phyloP scores from a whole-genome alignment of 2,329 filamentous ascomycete genomes.

The Aspergillus vadensis region DNA sequence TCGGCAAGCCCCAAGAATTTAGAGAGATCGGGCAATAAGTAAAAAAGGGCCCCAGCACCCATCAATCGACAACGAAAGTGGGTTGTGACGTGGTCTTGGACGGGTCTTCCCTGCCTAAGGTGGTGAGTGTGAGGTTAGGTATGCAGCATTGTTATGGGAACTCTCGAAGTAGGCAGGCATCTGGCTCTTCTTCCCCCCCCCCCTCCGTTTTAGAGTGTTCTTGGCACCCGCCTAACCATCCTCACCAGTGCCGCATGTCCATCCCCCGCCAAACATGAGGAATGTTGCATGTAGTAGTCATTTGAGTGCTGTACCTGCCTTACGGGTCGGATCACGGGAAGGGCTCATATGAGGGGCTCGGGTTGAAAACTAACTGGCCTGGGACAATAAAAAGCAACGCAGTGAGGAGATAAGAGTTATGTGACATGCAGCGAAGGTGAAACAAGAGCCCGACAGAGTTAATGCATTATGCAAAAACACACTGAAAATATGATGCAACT shows the following conservation, averaged over 20 bases:
- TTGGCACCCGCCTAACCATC: slow-evolving; percentile 18
- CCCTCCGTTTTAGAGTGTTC: slow-evolving; percentile 18
- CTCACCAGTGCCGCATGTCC: slow-evolving; percentile 14
- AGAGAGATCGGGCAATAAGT: neutral
- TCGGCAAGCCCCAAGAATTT: neutral
- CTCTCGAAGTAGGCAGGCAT: neutral
- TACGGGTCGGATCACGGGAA: neutral
- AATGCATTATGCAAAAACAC: slow-evolving; percentile 22
- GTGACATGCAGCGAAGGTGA: slow-evolving; percentile 3
- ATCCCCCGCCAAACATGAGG: slow-evolving; percentile 1
- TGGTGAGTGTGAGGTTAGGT: neutral
- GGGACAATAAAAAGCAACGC: neutral
- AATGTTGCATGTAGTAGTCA: neutral
- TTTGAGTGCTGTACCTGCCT: neutral
- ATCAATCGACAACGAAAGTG: neutral
- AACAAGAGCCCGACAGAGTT: slow-evolving; percentile 11
- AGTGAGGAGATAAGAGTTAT: neutral
- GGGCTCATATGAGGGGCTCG: neutral
- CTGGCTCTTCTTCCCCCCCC: neutral
- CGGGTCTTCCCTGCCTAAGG: neutral
- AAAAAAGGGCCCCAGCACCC: neutral
- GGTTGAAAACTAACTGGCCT: too few relatives aligned
- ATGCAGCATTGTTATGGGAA: slow-evolving; percentile 8
- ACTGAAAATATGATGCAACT: slow-evolving; percentile 22
- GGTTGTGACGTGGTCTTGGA: neutral